phyloP scores from a whole-genome alignment of 169 alveolate species.

The Hepatocystis sp. region DNA sequence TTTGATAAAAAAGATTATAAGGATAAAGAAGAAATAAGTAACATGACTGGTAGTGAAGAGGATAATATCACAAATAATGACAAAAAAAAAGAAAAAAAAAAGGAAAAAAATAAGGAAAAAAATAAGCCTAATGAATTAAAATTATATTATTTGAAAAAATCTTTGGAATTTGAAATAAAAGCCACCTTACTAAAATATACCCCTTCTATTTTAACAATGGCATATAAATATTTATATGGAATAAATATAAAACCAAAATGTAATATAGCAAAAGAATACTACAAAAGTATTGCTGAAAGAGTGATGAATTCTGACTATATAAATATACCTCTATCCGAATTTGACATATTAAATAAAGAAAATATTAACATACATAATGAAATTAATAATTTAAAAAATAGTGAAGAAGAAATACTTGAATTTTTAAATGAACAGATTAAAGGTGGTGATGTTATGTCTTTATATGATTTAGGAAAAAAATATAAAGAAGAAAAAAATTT shows the following conservation, averaged over 20 bases:
- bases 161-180: conserved; percentile 35
- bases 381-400: conserved; percentile 54
- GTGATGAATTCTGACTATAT: conserved; percentile 74
- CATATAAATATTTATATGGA: conserved; percentile 54
- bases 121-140: too few species aligned
- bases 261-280: conserved; percentile 38
- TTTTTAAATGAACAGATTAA: conserved; percentile 65
- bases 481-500: conserved; percentile 72
- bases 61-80: neutral
- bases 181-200: conserved; percentile 23
- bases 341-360: conserved; percentile 34
- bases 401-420: conserved; percentile 70
- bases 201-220: conserved; percentile 52
- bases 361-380: conserved; percentile 65
- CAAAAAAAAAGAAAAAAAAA: neutral
- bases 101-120: neutral
- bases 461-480: conserved; percentile 73
- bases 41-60: neutral
- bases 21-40: neutral
- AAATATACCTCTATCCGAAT: conserved; percentile 54
- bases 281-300: conserved; percentile 43
- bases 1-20: too few species aligned
- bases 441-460: conserved; percentile 76
- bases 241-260: conserved; percentile 32
- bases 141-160: neutral